Conservation (phyloP, 2,329 filamentous ascomycete species). For the Fusarium albidum region DNA sequence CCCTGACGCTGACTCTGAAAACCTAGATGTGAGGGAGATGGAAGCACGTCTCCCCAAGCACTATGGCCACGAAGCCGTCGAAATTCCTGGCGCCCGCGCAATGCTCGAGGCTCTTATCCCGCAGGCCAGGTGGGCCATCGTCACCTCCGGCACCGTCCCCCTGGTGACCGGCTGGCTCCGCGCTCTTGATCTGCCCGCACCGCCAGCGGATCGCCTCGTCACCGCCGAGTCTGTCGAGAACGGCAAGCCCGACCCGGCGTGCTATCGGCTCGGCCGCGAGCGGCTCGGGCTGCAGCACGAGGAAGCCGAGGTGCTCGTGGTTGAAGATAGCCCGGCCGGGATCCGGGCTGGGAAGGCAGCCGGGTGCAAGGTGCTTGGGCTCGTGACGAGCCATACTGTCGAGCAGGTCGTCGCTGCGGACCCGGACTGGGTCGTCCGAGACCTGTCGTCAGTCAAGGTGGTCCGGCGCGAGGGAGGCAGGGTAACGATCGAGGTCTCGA, state of each 20-base stretch:
- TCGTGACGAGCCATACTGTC: conserved; percentile 83
- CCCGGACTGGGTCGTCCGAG: conserved; percentile 88
- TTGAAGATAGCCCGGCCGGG: conserved; percentile 90
- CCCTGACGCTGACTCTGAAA: conserved; percentile 21
- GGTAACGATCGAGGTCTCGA: conserved; percentile 72
- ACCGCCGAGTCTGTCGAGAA: conserved; percentile 78
- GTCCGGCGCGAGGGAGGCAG: conserved; percentile 63
- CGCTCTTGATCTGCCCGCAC: conserved; percentile 70
- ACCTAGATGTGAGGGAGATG: conserved; percentile 76
- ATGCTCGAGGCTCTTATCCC: conserved; percentile 74
- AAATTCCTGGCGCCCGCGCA: conserved; percentile 82
- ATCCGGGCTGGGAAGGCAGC: conserved; percentile 85
- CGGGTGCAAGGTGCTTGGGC: conserved; percentile 83
- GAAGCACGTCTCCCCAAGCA: conserved; percentile 81
- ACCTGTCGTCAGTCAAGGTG: conserved; percentile 78
- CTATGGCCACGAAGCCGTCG: conserved; percentile 79
- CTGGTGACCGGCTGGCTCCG: conserved; percentile 78
- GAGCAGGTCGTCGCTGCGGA: conserved; percentile 76
- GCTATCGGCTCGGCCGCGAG: conserved; percentile 74
- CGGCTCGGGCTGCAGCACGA: conserved; percentile 62
- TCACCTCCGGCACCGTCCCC: conserved; percentile 74
- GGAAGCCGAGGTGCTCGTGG: conserved; percentile 70
- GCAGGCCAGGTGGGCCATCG: conserved; percentile 81
- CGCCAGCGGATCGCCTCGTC: conserved; percentile 66
- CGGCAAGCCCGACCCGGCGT: conserved; percentile 80